Conservation (phyloP, 768 basidiomycete genomes). For the Lactarius sanguifluus region DNA sequence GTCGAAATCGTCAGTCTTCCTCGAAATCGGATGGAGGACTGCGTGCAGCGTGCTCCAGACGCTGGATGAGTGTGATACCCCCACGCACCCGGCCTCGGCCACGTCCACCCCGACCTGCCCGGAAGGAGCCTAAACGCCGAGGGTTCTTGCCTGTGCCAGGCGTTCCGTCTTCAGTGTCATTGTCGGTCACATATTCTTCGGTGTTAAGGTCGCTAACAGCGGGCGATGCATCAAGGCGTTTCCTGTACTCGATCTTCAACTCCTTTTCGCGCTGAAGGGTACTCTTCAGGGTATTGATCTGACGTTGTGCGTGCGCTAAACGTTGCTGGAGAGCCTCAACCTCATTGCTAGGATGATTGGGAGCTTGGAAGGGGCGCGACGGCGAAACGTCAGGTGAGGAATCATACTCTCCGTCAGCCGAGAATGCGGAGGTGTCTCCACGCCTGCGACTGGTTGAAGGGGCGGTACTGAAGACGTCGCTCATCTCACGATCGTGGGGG, state of each 20-base stretch:
- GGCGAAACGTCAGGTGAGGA: constrained; percentile 64
- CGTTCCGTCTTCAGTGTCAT: constrained; percentile 39
- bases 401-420: constrained; percentile 45
- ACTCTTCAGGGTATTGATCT: constrained; percentile 78
- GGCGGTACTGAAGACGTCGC: constrained; percentile 64
- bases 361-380: constrained; percentile 59
- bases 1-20: constrained; percentile 29
- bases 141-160: constrained; percentile 22
- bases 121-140: constrained; percentile 23
- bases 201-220: constrained; percentile 44
- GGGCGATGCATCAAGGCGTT: constrained; percentile 50
- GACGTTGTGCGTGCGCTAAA: constrained; percentile 83
- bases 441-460: constrained; percentile 61
- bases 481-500: constrained; percentile 55
- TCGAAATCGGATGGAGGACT: constrained; percentile 27
- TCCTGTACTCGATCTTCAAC: constrained; percentile 61
- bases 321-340: constrained; percentile 79
- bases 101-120: constrained; percentile 24
- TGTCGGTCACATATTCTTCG: constrained; percentile 48
- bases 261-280: constrained; percentile 83
- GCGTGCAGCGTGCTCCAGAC: constrained; percentile 28
- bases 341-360: constrained; percentile 76
- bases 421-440: constrained; percentile 51
- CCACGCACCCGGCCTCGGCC: constrained; percentile 27
- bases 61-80: constrained; percentile 28